Evolutionary conservation across 2,329 filamentous ascomycete genomes (phyloP), one percentile per base, ranked within the genome.

Genomic region (Taxawa tesnikishii): DNA sequence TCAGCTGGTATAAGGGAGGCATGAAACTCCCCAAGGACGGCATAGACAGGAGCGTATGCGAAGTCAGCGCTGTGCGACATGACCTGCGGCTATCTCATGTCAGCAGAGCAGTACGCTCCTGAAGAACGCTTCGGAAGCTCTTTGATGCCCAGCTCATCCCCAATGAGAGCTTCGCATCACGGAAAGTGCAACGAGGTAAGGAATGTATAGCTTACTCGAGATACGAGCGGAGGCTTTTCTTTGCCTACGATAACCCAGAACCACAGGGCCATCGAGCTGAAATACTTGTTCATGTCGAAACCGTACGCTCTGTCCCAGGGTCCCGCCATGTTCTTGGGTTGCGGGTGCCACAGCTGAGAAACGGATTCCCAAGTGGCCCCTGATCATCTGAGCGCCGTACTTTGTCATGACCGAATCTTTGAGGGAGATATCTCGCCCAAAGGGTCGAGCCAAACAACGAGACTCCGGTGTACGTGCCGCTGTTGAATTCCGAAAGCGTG

Each of bases 221-320:
- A 28, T 24, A 52, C 43, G 3, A 60, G 42, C 1, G 55, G 53
- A 3, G 55, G 50, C 5, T 49, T 46, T 3, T 56, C 47, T 27
- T 70, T 66, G 6, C 70, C 70, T 4, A 71, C 55, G 4, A 74
- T 37, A 0, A 66, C 62, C 73, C 72, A 77, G 38, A 77, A 60
- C 51, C 71, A 71, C 10, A 71, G 47, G 0, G 66, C 65, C 47
- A 76, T 63, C 29, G 77, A 59, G 32, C 67, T 67, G 4, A 75
- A 47, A 42, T 77, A 77, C 5, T 62, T 55, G 33, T 73, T 75
- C 72, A 77, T 75, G 37, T 78, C 72, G 36, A 67, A 76, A 1
- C 72, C 72, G 39, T 78, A 78, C 0, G 65, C 58, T 1, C 74
- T 64, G 47, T 78, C 74, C 73, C 73, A 78, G 0, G 74, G 74